A percentile compares a stretch with the other conserved stretches of the same genome.
These are phyloP conservation scores for Lonicera japonica DNA, from an alignment of 129 eudicot genomes.

Conservation along the genomic window DNA sequence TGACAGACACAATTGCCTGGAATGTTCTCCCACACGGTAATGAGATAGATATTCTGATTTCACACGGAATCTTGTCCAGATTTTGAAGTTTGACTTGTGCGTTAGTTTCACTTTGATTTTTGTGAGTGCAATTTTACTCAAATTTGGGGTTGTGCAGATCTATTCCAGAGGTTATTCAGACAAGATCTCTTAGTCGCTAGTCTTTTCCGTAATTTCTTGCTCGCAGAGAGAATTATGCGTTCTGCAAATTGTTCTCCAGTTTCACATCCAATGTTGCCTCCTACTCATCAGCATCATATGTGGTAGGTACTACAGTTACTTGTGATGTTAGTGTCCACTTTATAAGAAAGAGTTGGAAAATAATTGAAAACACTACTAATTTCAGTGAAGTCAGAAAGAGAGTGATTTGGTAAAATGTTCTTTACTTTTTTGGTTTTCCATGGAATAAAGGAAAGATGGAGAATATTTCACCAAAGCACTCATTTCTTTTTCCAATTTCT, in stretches of 20 bases:
- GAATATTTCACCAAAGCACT: neutral
- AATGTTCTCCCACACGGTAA: slow-evolving; percentile 98
- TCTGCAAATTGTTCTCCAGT: slow-evolving; percentile 98
- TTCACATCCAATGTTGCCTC: slow-evolving; percentile 86
- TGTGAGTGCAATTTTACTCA: neutral
- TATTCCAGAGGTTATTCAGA: slow-evolving; percentile 89
- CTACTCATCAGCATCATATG: slow-evolving; percentile 99
- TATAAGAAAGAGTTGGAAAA: too few species aligned
- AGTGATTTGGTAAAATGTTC: neutral
- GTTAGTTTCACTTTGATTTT: slow-evolving; percentile 7
- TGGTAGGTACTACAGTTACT: slow-evolving; percentile 39
- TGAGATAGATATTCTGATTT: neutral
- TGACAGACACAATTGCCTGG: slow-evolving; percentile 98
- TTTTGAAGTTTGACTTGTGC: neutral
- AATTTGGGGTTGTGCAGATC: slow-evolving; percentile 45
- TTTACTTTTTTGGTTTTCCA: neutral
- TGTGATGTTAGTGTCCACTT: slow-evolving; percentile 1
- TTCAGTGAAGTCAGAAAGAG: too few species aligned
- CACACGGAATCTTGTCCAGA: neutral
- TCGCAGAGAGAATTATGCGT: slow-evolving; percentile 95
- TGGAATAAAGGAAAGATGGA: neutral
- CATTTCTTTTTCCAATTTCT: neutral
- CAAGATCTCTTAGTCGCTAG: slow-evolving; percentile 98
- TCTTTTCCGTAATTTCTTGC: slow-evolving; percentile 87
- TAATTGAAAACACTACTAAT: too few species aligned